A percentile compares a stretch with the other conserved stretches of the same genome.
These are phyloP conservation scores for Mycena alexandri DNA, from an alignment of 768 basidiomycete genomes.

Conservation along the genomic window DNA sequence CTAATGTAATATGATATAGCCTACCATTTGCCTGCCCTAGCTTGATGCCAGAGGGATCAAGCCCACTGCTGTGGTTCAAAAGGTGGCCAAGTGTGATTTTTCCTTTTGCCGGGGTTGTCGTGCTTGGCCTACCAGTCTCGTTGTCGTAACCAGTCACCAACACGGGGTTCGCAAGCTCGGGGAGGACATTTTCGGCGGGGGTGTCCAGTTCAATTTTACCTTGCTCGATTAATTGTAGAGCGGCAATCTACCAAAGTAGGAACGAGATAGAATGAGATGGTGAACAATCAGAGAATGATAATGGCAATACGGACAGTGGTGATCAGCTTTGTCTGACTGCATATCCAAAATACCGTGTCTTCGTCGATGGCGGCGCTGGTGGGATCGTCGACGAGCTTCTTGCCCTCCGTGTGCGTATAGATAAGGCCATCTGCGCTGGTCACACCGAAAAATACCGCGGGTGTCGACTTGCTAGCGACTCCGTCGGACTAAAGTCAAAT, in stretches of 20 bases:
- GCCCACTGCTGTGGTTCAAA: slow-evolving; percentile 48
- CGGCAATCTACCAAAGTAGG: slow-evolving; percentile 41
- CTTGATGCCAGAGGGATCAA: slow-evolving; percentile 25
- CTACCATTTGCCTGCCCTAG: no score
- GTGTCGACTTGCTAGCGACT: slow-evolving; percentile 9
- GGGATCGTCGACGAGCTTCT: slow-evolving; percentile 12
- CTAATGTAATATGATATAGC: no score
- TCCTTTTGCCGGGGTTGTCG: slow-evolving; percentile 41
- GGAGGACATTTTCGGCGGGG: slow-evolving; percentile 42
- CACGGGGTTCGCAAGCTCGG: slow-evolving; percentile 44
- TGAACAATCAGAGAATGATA: no score
- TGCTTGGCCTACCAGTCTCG: slow-evolving; percentile 7
- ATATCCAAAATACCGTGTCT: slow-evolving; percentile 21
- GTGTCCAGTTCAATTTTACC: slow-evolving; percentile 43
- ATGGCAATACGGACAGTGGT: slow-evolving; percentile 4
- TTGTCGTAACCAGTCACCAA: slow-evolving; percentile 38
- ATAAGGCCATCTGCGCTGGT: slow-evolving; percentile 7
- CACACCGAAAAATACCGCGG: slow-evolving; percentile 11
- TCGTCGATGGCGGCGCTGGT: slow-evolving; percentile 14
- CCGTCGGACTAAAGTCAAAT: slow-evolving; percentile 5
- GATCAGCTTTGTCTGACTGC: slow-evolving; percentile 31
- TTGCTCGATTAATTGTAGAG: slow-evolving; percentile 47
- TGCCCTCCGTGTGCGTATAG: slow-evolving; percentile 16
- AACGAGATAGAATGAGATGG: no score
- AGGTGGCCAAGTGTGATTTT: slow-evolving; percentile 43